Evolutionary conservation across 208 protist genomes (phyloP).

Genomic region (Acanthamoeba royreba): DNA sequence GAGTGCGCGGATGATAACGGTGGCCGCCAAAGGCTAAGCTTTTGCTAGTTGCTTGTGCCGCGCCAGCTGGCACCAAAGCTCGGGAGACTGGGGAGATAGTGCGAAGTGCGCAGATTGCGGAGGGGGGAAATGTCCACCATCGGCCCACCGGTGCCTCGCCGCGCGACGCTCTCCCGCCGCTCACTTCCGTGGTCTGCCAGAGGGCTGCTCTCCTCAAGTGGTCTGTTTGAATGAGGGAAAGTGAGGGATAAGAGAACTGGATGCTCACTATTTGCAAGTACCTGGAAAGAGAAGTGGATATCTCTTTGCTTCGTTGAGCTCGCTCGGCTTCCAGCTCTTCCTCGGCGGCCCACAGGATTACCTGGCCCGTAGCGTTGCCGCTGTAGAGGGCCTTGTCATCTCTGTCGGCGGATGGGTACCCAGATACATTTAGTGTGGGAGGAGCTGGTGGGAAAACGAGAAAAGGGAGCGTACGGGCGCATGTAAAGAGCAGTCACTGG

Average conservation of each 20-base stretch:
- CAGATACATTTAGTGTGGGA: not conserved
- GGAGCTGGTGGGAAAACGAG: not conserved
- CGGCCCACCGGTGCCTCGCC: no score
- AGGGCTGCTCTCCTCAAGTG: no score
- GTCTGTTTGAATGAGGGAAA: not conserved
- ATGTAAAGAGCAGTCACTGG: slow-evolving; percentile 16
- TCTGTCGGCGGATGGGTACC: no score
- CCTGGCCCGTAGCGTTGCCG: not conserved
- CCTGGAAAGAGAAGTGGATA: not conserved
- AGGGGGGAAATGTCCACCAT: not conserved
- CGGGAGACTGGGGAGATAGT: not conserved
- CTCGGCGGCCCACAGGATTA: not conserved
- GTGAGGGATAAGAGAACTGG: no score
- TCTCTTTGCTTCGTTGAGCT: not conserved
- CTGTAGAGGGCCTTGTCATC: slow-evolving; percentile 20
- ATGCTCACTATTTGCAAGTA: no score
- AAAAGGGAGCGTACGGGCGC: not conserved
- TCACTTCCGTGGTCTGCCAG: not conserved
- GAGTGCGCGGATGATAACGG: no score
- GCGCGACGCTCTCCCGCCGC: not conserved
- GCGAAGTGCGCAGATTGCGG: not conserved
- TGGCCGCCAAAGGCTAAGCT: no score
- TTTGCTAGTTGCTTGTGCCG: no score
- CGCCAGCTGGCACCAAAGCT: not conserved
- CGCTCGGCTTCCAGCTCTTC: slow-evolving; percentile 23